These are phyloP conservation scores for Alternaria brassicae DNA, from an alignment of 2,329 filamentous ascomycete species.

Conservation along the genomic window DNA sequence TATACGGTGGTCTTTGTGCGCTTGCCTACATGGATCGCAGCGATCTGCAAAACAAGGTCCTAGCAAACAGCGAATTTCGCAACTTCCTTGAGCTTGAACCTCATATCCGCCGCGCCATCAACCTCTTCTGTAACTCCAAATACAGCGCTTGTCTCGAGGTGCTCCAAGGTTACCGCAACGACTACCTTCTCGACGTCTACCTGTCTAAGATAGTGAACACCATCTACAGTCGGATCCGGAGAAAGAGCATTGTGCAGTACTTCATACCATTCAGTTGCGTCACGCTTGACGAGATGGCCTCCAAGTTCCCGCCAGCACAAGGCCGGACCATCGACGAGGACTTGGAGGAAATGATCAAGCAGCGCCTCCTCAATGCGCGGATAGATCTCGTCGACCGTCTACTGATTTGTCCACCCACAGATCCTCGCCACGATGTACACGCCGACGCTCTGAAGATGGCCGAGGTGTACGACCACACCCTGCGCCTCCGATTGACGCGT, in stretches of 20 bases:
- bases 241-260: constrained; percentile 93
- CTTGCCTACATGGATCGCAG: constrained; percentile 86
- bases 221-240: constrained; percentile 78
- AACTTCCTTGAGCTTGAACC: constrained; percentile 90
- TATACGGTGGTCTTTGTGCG: constrained; percentile 89
- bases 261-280: constrained; percentile 89
- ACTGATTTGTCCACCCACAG: constrained; percentile 72
- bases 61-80: constrained; percentile 87
- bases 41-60: constrained; percentile 75
- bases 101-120: constrained; percentile 89
- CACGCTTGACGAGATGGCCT: constrained; percentile 77
- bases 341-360: constrained; percentile 77
- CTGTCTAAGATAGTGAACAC: constrained; percentile 74
- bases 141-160: constrained; percentile 86
- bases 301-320: constrained; percentile 71
- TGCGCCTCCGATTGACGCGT: constrained; percentile 76
- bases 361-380: constrained; percentile 74
- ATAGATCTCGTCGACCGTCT: constrained; percentile 85
- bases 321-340: constrained; percentile 69
- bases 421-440: constrained; percentile 75
- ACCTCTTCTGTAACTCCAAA: constrained; percentile 86
- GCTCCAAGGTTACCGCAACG: constrained; percentile 78
- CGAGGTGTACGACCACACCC: constrained; percentile 74
- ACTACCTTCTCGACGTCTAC: constrained; percentile 91
- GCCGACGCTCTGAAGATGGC: constrained; percentile 71